phyloP scores from a whole-genome alignment of 192 early-diverging fungal genomes.

The Diversispora eburnea region DNA sequence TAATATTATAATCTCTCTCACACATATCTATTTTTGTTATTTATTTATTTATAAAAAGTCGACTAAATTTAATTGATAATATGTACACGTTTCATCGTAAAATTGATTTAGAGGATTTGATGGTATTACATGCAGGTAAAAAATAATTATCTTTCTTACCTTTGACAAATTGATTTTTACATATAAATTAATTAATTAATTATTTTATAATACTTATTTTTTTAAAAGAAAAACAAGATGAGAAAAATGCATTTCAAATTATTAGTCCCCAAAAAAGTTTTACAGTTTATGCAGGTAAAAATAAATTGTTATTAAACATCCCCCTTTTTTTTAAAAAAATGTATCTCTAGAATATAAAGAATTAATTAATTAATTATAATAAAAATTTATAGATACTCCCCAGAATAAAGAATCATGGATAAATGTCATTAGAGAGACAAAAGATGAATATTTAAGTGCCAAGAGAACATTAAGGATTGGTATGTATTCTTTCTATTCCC shows the following conservation, averaged over 20 bases:
- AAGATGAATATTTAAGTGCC: slow-evolving; percentile 51
- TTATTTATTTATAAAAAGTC: not conserved
- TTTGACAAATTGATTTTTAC: not conserved
- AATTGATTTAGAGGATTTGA: slow-evolving; percentile 58
- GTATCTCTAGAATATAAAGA: too few species aligned
- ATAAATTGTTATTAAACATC: too few species aligned
- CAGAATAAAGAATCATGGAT: slow-evolving; percentile 66
- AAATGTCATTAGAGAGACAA: slow-evolving; percentile 53
- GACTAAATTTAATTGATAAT: slow-evolving; percentile 46
- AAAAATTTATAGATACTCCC: slow-evolving; percentile 33
- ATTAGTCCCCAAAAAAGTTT: slow-evolving; percentile 79
- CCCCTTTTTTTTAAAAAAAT: too few species aligned
- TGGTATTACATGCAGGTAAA: slow-evolving; percentile 26
- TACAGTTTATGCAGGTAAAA: slow-evolving; percentile 54
- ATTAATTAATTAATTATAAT: not conserved
- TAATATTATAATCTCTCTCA: not conserved
- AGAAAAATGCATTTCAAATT: slow-evolving; percentile 71
- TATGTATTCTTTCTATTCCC: not conserved
- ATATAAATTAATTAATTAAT: not conserved
- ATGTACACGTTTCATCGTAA: slow-evolving; percentile 69
- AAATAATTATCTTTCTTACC: not conserved
- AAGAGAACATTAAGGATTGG: slow-evolving; percentile 58
- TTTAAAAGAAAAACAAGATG: slow-evolving; percentile 45
- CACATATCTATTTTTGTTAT: too few species aligned
- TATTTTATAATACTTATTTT: slow-evolving; percentile 1